Conservation (phyloP, 257 asterid genomes). For the Thymus quinquecostatus region DNA sequence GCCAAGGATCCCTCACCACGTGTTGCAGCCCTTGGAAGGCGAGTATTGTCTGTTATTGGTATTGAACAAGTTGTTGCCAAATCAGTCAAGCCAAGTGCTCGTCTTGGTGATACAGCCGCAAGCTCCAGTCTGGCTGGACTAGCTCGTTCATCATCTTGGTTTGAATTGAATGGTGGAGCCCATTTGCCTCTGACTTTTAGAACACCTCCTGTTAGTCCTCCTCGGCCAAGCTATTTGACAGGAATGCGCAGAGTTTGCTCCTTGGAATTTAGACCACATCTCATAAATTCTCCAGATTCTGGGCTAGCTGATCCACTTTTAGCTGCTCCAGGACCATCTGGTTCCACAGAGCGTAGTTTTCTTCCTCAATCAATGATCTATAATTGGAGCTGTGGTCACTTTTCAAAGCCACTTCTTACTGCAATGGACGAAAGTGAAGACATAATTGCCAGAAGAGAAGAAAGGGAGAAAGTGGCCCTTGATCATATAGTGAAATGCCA, state of each 20-base stretch:
- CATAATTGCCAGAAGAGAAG: slow-evolving; percentile 77
- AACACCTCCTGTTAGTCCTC: slow-evolving; percentile 99
- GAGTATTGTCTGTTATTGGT: slow-evolving; percentile 88
- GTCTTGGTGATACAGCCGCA: slow-evolving; percentile 60
- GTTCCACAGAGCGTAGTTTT: slow-evolving; percentile 84
- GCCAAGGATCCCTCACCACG: slow-evolving; percentile 99
- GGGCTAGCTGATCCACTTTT: slow-evolving; percentile 96
- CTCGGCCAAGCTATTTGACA: slow-evolving; percentile 85
- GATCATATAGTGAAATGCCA: slow-evolving; percentile 88
- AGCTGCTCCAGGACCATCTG: slow-evolving; percentile 75
- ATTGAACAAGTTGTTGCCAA: slow-evolving; percentile 92
- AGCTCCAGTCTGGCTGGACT: slow-evolving; percentile 72
- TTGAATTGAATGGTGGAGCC: slow-evolving; percentile 91
- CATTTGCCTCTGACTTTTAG: slow-evolving; percentile 89
- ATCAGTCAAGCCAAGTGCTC: slow-evolving; percentile 56
- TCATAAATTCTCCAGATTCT: slow-evolving; percentile 84
- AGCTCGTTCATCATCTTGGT: slow-evolving; percentile 96
- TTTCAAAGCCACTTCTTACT: slow-evolving; percentile 97
- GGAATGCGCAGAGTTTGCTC: slow-evolving; percentile 97
- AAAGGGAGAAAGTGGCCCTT: slow-evolving; percentile 79
- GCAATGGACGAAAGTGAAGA: slow-evolving; percentile 86
- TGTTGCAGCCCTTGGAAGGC: slow-evolving; percentile 80
- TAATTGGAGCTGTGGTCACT: slow-evolving; percentile 97
- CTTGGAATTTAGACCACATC: slow-evolving; percentile 92
- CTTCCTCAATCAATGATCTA: slow-evolving; percentile 94